A percentile compares a stretch with the other conserved stretches of the same genome.
Conservation (phyloP, 169 alveolate genomes). For the Eimeria falciformis region DNA sequence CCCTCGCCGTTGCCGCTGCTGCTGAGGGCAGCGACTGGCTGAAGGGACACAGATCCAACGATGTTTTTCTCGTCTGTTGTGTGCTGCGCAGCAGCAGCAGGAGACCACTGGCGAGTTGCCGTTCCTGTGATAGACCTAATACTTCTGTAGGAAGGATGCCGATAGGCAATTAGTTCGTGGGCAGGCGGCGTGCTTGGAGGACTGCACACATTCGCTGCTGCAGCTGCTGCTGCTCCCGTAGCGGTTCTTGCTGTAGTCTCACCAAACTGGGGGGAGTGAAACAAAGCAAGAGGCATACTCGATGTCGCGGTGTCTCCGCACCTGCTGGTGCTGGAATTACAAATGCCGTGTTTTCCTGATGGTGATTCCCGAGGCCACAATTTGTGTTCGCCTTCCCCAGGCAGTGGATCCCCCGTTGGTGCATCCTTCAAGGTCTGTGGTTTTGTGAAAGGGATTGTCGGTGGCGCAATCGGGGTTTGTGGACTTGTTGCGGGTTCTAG, state of each 20-base stretch:
- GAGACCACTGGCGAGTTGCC: not conserved
- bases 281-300: no score
- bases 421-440: no score
- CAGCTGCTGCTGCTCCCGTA: conserved; percentile 9
- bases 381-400: no score
- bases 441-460: no score
- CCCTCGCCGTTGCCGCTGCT: not conserved
- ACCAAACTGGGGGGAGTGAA: no score
- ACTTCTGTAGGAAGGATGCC: not conserved
- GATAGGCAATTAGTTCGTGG: not conserved
- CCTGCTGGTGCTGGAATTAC: no score
- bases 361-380: no score
- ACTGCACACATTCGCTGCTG: not conserved
- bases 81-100: conserved; percentile 25
- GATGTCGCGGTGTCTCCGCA: not conserved
- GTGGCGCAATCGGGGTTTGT: no score
- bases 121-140: not conserved
- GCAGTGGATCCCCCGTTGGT: no score
- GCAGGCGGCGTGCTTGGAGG: not conserved
- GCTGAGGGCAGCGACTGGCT: not conserved
- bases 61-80: no score
- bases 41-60: not conserved
- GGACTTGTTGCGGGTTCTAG: no score
- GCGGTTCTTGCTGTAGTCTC: not conserved
- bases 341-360: no score